These are phyloP conservation scores for Aspergillus sp. DNA, from an alignment of 2,329 filamentous ascomycete genomes.

Conservation along the genomic window DNA sequence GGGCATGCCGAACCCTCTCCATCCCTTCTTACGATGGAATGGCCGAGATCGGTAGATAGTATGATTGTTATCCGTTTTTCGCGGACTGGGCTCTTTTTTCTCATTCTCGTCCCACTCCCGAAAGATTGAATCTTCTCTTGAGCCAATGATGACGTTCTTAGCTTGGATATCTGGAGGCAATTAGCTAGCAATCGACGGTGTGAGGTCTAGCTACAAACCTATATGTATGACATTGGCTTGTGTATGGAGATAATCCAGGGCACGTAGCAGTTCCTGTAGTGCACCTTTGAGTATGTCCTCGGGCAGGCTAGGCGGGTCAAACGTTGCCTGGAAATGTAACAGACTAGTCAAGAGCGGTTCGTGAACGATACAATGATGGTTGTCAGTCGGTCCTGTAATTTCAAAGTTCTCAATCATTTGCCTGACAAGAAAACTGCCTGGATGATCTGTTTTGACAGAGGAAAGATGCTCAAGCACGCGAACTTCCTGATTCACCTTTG, in stretches of 20 bases:
- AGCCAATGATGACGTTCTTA: slow-evolving; percentile 20
- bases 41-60: slow-evolving; percentile 16
- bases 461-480: background rate
- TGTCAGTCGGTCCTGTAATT: slow-evolving; percentile 1
- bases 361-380: slow-evolving; percentile 5
- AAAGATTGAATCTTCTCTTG: slow-evolving; percentile 19
- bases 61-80: slow-evolving; percentile 17
- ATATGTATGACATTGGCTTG: slow-evolving; percentile 15
- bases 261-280: slow-evolving; percentile 8
- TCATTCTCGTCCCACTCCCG: slow-evolving; percentile 17
- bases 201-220: slow-evolving; percentile 3
- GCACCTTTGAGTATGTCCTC: slow-evolving; percentile 6
- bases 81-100: slow-evolving; percentile 11
- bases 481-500: background rate
- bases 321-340: slow-evolving; percentile 6
- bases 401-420: slow-evolving; percentile 2
- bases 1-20: slow-evolving; percentile 10
- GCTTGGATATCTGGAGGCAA: slow-evolving; percentile 19
- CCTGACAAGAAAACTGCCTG: slow-evolving; percentile 1
- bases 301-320: slow-evolving; percentile 1
- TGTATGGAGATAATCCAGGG: slow-evolving; percentile 17
- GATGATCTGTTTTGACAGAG: background rate
- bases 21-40: slow-evolving; percentile 6
- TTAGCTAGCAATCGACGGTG: background rate
- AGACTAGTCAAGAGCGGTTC: slow-evolving; percentile 4